Percentiles rank a stretch among this genome's conserved stretches.
These are phyloP conservation scores for Sarcomyxa edulis DNA, from an alignment of 768 basidiomycete genomes.

Conservation along the genomic window DNA sequence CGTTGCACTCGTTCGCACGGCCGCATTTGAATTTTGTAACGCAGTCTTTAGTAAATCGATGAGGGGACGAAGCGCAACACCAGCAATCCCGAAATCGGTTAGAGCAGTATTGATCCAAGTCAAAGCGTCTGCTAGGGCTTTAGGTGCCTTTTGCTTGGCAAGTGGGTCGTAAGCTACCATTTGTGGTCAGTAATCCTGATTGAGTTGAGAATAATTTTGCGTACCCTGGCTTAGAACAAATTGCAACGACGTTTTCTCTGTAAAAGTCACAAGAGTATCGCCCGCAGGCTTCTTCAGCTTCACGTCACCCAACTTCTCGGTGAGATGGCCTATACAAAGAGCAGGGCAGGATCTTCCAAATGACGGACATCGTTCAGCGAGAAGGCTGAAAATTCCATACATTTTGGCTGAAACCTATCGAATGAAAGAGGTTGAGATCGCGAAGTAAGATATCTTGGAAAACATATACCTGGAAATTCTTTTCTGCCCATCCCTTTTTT, in stretches of 20 bases:
- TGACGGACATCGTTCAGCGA: slow-evolving; percentile 75
- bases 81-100: slow-evolving; percentile 86
- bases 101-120: slow-evolving; percentile 85
- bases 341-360: slow-evolving; percentile 87
- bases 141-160: slow-evolving; percentile 94
- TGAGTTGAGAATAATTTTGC: slow-evolving; percentile 11
- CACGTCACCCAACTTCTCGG: slow-evolving; percentile 93
- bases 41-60: slow-evolving; percentile 89
- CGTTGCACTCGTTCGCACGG: slow-evolving; percentile 90
- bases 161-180: slow-evolving; percentile 84
- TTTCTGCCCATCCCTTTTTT: slow-evolving; percentile 97
- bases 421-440: slow-evolving; percentile 3
- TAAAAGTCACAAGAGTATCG: slow-evolving; percentile 76
- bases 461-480: slow-evolving; percentile 85
- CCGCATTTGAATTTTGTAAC: slow-evolving; percentile 90
- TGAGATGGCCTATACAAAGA: slow-evolving; percentile 72
- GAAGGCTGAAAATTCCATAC: slow-evolving; percentile 66
- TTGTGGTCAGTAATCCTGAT: slow-evolving; percentile 6
- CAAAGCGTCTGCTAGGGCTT: slow-evolving; percentile 88
- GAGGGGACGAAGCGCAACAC: slow-evolving; percentile 74
- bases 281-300: slow-evolving; percentile 97
- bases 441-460: neutral
- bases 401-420: slow-evolving; percentile 84
- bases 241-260: slow-evolving; percentile 90
- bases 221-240: slow-evolving; percentile 91